Conservation (phyloP, 2,329 filamentous ascomycete species). For the Pseudomassariella vexata region DNA sequence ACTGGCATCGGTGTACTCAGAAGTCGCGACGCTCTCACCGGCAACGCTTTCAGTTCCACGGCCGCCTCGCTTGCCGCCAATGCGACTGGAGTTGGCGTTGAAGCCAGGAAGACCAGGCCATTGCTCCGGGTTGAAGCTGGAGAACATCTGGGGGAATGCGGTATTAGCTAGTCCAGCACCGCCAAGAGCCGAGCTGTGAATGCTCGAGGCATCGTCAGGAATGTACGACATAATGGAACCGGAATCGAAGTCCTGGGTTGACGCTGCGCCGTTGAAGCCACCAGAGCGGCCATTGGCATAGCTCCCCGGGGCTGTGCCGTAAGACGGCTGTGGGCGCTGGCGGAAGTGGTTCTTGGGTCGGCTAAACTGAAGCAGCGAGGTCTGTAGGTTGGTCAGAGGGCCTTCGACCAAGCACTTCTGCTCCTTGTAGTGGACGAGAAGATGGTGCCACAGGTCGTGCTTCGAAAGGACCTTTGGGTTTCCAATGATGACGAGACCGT, state of each 20-base stretch:
- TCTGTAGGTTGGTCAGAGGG: conserved; percentile 90
- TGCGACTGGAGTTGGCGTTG: conserved; percentile 48
- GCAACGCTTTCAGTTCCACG: conserved; percentile 73
- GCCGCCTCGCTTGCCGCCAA: conserved; percentile 60
- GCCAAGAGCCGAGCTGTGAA: conserved; percentile 86
- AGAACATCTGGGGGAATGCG: conserved; percentile 93
- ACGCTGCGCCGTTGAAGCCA: conserved; percentile 34
- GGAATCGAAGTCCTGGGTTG: conserved; percentile 59
- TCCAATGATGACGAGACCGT: conserved; percentile 90
- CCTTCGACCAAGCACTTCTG: conserved; percentile 93
- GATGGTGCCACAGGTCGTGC: conserved; percentile 95
- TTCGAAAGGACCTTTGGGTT: conserved; percentile 97
- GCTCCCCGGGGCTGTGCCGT: conserved; percentile 42
- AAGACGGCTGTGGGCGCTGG: conserved; percentile 76
- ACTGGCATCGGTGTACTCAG: conserved; percentile 80
- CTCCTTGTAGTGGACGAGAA: conserved; percentile 95
- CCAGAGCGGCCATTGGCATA: conserved; percentile 26
- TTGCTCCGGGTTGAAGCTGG: conserved; percentile 77
- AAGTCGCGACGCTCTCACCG: conserved; percentile 87
- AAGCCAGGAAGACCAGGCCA: conserved; percentile 81
- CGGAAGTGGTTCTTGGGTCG: conserved; percentile 90
- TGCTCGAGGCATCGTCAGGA: conserved; percentile 91
- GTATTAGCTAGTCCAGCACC: conserved; percentile 70
- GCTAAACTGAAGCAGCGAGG: conserved; percentile 90
- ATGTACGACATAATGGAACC: conserved; percentile 94